Percentiles rank a stretch among this genome's conserved stretches.
Evolutionary conservation across 1,284 basidiomycete genomes (phyloP).

Genomic region (Macrocystidia cucumis): DNA sequence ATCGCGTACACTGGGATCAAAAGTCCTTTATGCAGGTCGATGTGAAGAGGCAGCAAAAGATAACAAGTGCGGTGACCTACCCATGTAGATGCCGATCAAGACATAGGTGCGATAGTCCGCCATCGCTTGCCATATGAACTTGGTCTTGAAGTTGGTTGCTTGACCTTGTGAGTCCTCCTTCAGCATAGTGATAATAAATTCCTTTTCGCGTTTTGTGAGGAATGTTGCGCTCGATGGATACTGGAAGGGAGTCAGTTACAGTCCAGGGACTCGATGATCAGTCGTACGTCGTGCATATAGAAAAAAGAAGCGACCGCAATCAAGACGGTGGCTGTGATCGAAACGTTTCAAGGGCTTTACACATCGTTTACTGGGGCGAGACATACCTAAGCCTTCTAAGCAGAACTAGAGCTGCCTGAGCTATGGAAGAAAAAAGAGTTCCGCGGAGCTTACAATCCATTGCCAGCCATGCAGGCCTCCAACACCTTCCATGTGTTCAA

Average conservation of each 20-base stretch:
- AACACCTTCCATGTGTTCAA: conserved; percentile 32
- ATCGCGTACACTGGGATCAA: conserved; percentile 50
- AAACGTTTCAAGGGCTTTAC: background rate
- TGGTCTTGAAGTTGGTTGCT: conserved; percentile 23
- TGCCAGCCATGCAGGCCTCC: conserved; percentile 33
- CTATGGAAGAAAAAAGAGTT: background rate
- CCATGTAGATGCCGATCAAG: conserved; percentile 34
- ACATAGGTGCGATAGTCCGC: conserved; percentile 30
- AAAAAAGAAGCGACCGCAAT: conserved; percentile 25
- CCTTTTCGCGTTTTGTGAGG: conserved; percentile 28
- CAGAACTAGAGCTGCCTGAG: conserved; percentile 19
- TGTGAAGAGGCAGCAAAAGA: conserved; percentile 7
- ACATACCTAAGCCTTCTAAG: conserved; percentile 24
- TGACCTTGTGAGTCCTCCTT: conserved; percentile 29
- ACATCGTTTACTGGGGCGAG: background rate
- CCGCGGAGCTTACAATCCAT: conserved; percentile 29
- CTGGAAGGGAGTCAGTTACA: conserved; percentile 14
- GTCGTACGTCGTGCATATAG: conserved; percentile 27
- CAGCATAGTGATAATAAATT: conserved; percentile 25
- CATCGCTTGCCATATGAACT: conserved; percentile 29
- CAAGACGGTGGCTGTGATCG: conserved; percentile 21
- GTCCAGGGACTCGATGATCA: conserved; percentile 10
- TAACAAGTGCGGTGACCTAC: conserved; percentile 20
- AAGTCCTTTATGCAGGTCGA: conserved; percentile 17
- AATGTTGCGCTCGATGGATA: conserved; percentile 41